Evolutionary conservation across 805 yeast genomes (phyloP).

Genomic region (Candida germanica): DNA sequence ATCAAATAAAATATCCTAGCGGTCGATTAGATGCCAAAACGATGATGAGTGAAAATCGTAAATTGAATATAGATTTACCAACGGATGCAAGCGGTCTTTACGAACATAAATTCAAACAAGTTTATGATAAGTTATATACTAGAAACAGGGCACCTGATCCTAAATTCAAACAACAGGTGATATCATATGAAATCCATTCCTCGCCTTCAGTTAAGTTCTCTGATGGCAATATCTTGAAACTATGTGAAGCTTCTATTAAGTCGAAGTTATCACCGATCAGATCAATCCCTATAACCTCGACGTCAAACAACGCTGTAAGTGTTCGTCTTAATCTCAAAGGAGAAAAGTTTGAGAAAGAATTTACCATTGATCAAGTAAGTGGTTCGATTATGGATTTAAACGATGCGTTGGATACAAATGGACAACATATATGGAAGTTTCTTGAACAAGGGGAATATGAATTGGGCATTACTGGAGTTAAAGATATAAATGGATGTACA

Average conservation of each 20-base stretch:
- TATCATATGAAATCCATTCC: constrained; percentile 45
- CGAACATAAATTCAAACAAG: constrained; percentile 54
- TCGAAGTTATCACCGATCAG: constrained; percentile 22
- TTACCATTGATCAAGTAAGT: constrained; percentile 44
- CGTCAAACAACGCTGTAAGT: constrained; percentile 62
- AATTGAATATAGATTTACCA: constrained; percentile 34
- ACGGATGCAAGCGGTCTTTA: constrained; percentile 55
- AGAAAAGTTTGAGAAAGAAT: constrained; percentile 49
- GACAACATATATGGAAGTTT: constrained; percentile 11
- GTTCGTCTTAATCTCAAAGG: constrained; percentile 58
- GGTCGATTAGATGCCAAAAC: constrained; percentile 42
- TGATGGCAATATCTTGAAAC: constrained; percentile 46
- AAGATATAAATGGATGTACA: constrained; percentile 70
- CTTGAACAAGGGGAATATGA: constrained; percentile 64
- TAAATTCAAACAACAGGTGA: constrained; percentile 2
- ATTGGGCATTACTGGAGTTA: constrained; percentile 53
- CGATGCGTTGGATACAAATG: constrained; percentile 4
- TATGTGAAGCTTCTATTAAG: constrained; percentile 29
- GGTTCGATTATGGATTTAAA: constrained; percentile 9
- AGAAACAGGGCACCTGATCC: constrained; percentile 15
- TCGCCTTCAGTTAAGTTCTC: constrained; percentile 60
- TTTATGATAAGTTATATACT: constrained; percentile 65
- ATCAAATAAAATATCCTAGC: constrained; percentile 57
- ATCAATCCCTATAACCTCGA: constrained; percentile 49
- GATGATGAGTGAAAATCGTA: constrained; percentile 27